Conservation (phyloP, 306 rosid species). For the Casuarina equisetifolia region DNA sequence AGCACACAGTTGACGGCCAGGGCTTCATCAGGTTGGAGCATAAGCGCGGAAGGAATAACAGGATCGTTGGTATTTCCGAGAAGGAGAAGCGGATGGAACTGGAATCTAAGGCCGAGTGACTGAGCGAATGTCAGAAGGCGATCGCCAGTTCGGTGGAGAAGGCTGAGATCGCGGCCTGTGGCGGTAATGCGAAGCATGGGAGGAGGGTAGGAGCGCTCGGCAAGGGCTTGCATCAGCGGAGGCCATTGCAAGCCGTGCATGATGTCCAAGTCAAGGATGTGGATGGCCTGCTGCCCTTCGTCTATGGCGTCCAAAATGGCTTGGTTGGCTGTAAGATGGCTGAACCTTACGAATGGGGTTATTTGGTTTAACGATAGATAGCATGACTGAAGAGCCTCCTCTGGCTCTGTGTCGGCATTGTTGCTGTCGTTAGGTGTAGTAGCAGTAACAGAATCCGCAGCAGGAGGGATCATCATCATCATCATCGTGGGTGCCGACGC, state of each 20-base stretch:
- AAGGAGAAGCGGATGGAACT: constrained; percentile 45
- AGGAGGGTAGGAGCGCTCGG: constrained; percentile 43
- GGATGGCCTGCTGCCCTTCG: constrained; percentile 36
- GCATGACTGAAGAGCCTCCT: constrained; percentile 33
- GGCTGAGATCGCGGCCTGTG: constrained; percentile 39
- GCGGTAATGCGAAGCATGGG: constrained; percentile 55
- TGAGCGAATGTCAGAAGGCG: constrained; percentile 45
- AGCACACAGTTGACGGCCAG: constrained; percentile 54
- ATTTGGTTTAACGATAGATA: constrained; percentile 52
- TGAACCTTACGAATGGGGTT: constrained; percentile 52
- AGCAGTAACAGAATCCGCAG: neutral
- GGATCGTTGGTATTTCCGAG: constrained; percentile 11
- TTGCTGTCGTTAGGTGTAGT: neutral
- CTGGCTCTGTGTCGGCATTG: constrained; percentile 6
- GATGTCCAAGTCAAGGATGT: constrained; percentile 53
- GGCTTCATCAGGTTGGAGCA: constrained; percentile 39
- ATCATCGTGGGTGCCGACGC: neutral
- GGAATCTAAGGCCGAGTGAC: constrained; percentile 50
- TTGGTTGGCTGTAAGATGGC: constrained; percentile 56
- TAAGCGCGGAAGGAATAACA: constrained; percentile 21
- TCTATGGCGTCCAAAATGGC: constrained; percentile 55
- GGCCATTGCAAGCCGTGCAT: constrained; percentile 69
- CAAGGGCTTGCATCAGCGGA: constrained; percentile 62
- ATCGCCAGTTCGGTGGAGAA: constrained; percentile 48
- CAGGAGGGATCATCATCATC: constrained; percentile 4